Evolutionary conservation across 371 early-diverging fungal species (phyloP).

Genomic region (Rhizopus stolonifer): DNA sequence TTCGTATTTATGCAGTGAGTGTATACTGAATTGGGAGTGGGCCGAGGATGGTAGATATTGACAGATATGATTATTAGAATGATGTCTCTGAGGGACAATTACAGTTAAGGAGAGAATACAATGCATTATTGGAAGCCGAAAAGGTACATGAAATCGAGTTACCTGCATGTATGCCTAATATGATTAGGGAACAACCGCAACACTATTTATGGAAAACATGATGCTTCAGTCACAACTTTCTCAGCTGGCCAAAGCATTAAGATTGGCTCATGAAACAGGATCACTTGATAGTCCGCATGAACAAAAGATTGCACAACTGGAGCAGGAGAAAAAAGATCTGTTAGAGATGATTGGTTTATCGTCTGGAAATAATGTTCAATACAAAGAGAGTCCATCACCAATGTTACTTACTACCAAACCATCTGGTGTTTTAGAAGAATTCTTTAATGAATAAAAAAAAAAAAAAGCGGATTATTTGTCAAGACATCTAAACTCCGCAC

Average conservation of each 20-base stretch:
- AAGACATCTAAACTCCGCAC: too few species aligned
- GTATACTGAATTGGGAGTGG: background rate
- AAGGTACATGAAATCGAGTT: constrained; percentile 25
- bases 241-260: constrained; percentile 26
- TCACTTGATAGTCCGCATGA: constrained; percentile 15
- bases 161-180: background rate
- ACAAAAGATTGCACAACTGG: constrained; percentile 26
- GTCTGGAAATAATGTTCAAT: background rate
- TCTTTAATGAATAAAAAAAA: constrained; percentile 12
- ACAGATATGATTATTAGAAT: constrained; percentile 15
- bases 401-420: constrained; percentile 5
- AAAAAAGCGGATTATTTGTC: background rate
- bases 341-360: constrained; percentile 25
- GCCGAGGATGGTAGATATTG: background rate
- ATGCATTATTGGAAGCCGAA: constrained; percentile 47
- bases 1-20: constrained; percentile 33
- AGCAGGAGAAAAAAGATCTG: constrained; percentile 32
- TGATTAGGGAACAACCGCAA: constrained; percentile 37
- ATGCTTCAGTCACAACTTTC: constrained; percentile 32
- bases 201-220: constrained; percentile 44
- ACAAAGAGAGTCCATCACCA: constrained; percentile 8
- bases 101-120: constrained; percentile 36
- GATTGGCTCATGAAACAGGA: constrained; percentile 21
- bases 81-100: constrained; percentile 35
- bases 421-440: constrained; percentile 18